A percentile compares a stretch with the other conserved stretches of the same genome.
Conservation (phyloP, 768 basidiomycete species). For the Hypholoma fasciculare region DNA sequence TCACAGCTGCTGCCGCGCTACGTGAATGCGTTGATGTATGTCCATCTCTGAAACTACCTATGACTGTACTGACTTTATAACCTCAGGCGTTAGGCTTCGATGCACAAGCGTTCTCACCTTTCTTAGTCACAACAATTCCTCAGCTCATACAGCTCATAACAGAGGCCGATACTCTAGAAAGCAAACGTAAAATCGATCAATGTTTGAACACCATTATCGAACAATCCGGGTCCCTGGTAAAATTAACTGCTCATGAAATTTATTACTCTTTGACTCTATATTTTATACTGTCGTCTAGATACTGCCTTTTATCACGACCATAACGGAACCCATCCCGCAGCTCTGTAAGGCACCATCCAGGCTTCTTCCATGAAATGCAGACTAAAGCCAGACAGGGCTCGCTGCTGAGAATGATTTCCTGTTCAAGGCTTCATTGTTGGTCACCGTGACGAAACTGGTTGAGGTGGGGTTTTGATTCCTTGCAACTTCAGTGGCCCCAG, state of each 20-base stretch:
- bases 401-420: constrained; percentile 67
- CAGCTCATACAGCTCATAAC: constrained; percentile 69
- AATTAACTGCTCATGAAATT: constrained; percentile 2
- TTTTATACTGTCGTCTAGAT: constrained; percentile 45
- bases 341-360: constrained; percentile 55
- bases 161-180: constrained; percentile 76
- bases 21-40: constrained; percentile 85
- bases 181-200: constrained; percentile 70
- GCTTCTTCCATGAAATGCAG: not conserved
- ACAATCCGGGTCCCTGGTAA: constrained; percentile 42
- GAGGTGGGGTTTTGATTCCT: constrained; percentile 43
- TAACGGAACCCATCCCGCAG: constrained; percentile 64
- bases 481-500: not conserved
- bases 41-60: constrained; percentile 3
- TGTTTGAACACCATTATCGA: constrained; percentile 73
- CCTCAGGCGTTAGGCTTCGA: constrained; percentile 66
- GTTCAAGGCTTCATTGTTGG: constrained; percentile 70
- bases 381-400: constrained; percentile 48
- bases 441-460: constrained; percentile 68
- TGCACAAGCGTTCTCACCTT: constrained; percentile 63
- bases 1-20: constrained; percentile 81
- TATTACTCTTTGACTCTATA: not conserved
- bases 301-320: constrained; percentile 58
- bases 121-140: constrained; percentile 57
- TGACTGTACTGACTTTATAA: constrained; percentile 8